Evolutionary conservation across 805 yeast genomes (phyloP).

Genomic region (Metschnikowia chrysomelidarum): DNA sequence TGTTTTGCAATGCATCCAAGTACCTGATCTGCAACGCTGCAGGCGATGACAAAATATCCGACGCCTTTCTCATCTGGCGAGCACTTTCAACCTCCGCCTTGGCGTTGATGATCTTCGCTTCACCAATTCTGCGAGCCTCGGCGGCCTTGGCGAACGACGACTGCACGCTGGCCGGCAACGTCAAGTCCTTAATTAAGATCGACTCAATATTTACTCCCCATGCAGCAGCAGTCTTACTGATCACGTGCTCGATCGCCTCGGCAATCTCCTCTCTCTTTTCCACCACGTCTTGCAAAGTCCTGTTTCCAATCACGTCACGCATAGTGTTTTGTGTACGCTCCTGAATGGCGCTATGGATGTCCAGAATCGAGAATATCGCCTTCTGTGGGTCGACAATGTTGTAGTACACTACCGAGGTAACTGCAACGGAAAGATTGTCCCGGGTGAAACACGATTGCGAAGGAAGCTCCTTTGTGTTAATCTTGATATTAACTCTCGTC

Average conservation of each 20-base stretch:
- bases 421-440: slow-evolving; percentile 61
- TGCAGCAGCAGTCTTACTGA: slow-evolving; percentile 56
- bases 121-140: slow-evolving; percentile 73
- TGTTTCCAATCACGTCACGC: slow-evolving; percentile 67
- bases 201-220: slow-evolving; percentile 75
- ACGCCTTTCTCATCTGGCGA: slow-evolving; percentile 74
- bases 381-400: slow-evolving; percentile 66
- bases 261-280: slow-evolving; percentile 71
- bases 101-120: slow-evolving; percentile 70
- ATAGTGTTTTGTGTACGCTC: slow-evolving; percentile 73
- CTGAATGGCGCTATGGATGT: slow-evolving; percentile 53
- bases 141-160: slow-evolving; percentile 69
- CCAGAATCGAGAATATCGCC: slow-evolving; percentile 56
- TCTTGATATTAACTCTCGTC: slow-evolving; percentile 49
- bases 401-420: slow-evolving; percentile 66
- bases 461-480: slow-evolving; percentile 62
- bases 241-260: slow-evolving; percentile 57
- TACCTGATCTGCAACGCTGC: slow-evolving; percentile 79
- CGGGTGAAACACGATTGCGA: slow-evolving; percentile 69
- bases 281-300: slow-evolving; percentile 66
- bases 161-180: slow-evolving; percentile 53
- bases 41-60: slow-evolving; percentile 69
- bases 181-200: slow-evolving; percentile 64
- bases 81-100: slow-evolving; percentile 76
- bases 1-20: slow-evolving; percentile 73